phyloP scores from a whole-genome alignment of 345 rosid species.

The Eucalyptus viminalis region DNA sequence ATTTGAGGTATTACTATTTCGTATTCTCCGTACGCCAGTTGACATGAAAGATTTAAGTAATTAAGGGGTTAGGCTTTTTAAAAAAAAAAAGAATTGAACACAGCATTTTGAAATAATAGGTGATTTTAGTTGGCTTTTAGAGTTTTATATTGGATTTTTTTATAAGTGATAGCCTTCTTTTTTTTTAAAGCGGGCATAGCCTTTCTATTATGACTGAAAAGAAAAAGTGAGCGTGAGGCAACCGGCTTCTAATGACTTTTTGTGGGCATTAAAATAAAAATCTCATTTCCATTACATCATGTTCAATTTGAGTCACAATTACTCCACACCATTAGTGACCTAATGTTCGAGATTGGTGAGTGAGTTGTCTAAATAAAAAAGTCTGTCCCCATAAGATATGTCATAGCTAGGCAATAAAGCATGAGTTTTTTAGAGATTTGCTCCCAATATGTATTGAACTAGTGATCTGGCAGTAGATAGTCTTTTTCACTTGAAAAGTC shows the following conservation, averaged over 20 bases:
- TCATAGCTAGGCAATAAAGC: background rate
- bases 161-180: too few species aligned
- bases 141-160: background rate
- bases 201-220: too few species aligned
- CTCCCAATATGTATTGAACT: too few species aligned
- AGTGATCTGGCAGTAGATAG: too few species aligned
- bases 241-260: background rate
- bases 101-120: background rate
- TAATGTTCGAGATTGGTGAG: background rate
- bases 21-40: too few species aligned
- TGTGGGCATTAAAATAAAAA: background rate
- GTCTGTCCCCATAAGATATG: background rate
- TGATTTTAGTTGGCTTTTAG: background rate
- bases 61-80: background rate
- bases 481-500: too few species aligned
- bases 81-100: too few species aligned
- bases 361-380: background rate
- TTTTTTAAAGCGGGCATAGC: too few species aligned
- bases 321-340: background rate
- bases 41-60: too few species aligned
- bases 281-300: accelerated
- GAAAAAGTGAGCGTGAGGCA: background rate
- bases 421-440: background rate
- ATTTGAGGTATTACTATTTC: too few species aligned
- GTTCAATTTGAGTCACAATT: background rate